Percentiles rank a stretch among this genome's conserved stretches.
phyloP scores from a whole-genome alignment of 441 rosid genomes.

The Bruguiera hainesii region DNA sequence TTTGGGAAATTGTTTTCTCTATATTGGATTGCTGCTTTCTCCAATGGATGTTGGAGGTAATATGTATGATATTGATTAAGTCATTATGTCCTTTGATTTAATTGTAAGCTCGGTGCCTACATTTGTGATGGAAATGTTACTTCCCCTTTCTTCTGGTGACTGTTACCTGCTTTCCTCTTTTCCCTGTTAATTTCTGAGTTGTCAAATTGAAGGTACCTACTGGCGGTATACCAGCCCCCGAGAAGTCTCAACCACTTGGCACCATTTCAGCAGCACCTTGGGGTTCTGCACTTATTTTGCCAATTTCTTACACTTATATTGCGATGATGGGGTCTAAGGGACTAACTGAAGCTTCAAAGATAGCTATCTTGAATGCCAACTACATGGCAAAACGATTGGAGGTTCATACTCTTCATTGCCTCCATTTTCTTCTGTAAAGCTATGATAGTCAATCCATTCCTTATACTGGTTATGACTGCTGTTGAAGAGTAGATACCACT shows the following conservation, averaged over 20 bases:
- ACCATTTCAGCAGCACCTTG: conserved; percentile 96
- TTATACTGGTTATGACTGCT: neutral
- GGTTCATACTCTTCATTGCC: conserved; percentile 36
- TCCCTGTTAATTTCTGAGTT: conserved; percentile 10
- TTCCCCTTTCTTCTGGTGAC: neutral
- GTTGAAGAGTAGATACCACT: neutral
- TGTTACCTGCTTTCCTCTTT: conserved; percentile 9
- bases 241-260: conserved; percentile 64
- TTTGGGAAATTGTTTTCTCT: neutral
- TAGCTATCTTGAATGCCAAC: conserved; percentile 90
- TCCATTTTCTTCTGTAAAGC: conserved; percentile 1
- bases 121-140: neutral
- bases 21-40: neutral
- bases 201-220: conserved; percentile 51
- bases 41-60: neutral
- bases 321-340: conserved; percentile 99
- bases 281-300: conserved; percentile 98
- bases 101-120: conserved; percentile 3
- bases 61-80: neutral
- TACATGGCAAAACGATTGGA: conserved; percentile 99
- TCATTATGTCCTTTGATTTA: neutral
- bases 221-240: conserved; percentile 84
- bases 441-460: neutral
- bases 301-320: conserved; percentile 86
- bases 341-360: conserved; percentile 91